These are phyloP conservation scores for Lathyrus aphaca DNA, from an alignment of 306 rosid species.

Conservation along the genomic window DNA sequence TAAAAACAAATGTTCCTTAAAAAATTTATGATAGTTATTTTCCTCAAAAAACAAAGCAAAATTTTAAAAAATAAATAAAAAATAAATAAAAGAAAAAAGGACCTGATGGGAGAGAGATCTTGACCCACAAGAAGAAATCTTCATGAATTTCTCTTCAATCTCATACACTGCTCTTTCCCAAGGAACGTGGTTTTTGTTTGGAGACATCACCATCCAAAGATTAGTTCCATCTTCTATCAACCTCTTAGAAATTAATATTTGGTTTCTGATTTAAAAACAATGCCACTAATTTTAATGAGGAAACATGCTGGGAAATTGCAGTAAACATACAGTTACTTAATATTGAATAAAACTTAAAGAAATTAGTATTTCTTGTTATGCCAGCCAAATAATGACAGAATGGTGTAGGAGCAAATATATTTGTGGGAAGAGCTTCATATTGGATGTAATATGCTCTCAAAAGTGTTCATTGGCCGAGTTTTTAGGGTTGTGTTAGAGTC, in stretches of 20 bases:
- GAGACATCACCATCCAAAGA: slow-evolving; percentile 80
- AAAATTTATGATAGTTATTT: background rate
- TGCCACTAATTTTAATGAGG: slow-evolving; percentile 30
- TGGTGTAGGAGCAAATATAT: background rate
- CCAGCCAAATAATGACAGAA: slow-evolving; percentile 25
- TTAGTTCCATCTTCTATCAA: slow-evolving; percentile 79
- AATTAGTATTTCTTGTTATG: slow-evolving; percentile 11
- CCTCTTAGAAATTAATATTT: slow-evolving; percentile 69
- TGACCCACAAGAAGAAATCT: slow-evolving; percentile 70
- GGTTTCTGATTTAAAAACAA: slow-evolving; percentile 59
- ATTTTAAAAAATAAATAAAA: background rate
- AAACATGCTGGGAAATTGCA: slow-evolving; percentile 29
- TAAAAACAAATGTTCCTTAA: too few species aligned
- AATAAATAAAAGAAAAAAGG: slow-evolving; percentile 32
- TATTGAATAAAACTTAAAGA: slow-evolving; percentile 26
- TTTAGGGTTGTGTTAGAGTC: too few species aligned
- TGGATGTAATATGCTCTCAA: background rate
- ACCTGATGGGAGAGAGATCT: slow-evolving; percentile 87
- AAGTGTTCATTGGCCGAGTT: background rate
- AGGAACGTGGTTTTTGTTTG: slow-evolving; percentile 59
- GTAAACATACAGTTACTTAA: slow-evolving; percentile 19
- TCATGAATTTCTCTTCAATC: slow-evolving; percentile 80
- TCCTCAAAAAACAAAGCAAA: slow-evolving; percentile 15
- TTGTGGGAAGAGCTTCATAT: background rate
- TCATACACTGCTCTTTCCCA: slow-evolving; percentile 74